Evolutionary conservation across 805 yeast species (phyloP).

Genomic region (Zygosaccharomyces bisporus): DNA sequence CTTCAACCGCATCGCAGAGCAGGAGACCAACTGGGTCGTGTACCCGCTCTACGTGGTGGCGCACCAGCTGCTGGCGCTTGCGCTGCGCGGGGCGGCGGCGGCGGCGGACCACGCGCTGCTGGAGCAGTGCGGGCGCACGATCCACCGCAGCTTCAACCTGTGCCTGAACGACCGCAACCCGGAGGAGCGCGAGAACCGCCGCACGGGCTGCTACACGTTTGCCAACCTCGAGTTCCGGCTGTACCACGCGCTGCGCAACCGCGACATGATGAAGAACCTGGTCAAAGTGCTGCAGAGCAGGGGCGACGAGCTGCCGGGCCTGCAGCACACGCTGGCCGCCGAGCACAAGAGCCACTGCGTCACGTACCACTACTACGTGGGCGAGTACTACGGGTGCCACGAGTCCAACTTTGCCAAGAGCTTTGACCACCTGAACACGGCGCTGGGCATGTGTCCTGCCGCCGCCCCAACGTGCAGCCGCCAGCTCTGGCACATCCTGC

Average conservation of each 20-base stretch:
- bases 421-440: slow-evolving; percentile 48
- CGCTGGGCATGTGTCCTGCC: slow-evolving; percentile 33
- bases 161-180: slow-evolving; percentile 75
- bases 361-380: slow-evolving; percentile 64
- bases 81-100: background rate
- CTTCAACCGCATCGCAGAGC: slow-evolving; percentile 51
- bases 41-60: slow-evolving; percentile 24
- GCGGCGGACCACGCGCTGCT: slow-evolving; percentile 29
- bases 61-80: slow-evolving; percentile 17
- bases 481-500: slow-evolving; percentile 43
- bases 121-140: slow-evolving; percentile 56
- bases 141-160: slow-evolving; percentile 70
- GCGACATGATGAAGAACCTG: slow-evolving; percentile 69
- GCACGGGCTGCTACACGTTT: slow-evolving; percentile 64
- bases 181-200: slow-evolving; percentile 46
- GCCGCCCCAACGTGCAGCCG: slow-evolving; percentile 4
- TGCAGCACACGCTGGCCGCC: slow-evolving; percentile 13
- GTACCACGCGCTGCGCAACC: slow-evolving; percentile 61
- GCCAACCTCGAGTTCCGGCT: slow-evolving; percentile 65
- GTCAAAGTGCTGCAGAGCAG: slow-evolving; percentile 60
- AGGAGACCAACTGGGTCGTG: slow-evolving; percentile 49
- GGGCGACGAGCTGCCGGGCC: slow-evolving; percentile 14
- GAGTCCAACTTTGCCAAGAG: slow-evolving; percentile 56
- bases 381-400: slow-evolving; percentile 56
- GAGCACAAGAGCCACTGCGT: slow-evolving; percentile 53